Conservation (phyloP, 2,329 filamentous ascomycete genomes). For the Penicillium sp. region DNA sequence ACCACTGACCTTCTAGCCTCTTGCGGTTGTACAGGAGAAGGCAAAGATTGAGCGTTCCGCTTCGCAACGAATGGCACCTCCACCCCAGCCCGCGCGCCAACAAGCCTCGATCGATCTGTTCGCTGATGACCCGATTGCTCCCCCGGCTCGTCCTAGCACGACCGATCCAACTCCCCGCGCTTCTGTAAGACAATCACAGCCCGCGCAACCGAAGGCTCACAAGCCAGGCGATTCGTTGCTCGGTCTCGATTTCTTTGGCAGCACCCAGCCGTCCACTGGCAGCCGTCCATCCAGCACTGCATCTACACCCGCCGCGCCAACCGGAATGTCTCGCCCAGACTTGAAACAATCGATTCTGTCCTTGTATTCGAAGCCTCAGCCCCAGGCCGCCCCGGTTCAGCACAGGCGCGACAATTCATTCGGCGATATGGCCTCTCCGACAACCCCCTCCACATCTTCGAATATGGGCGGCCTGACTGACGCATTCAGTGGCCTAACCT, state of each 20-base stretch:
- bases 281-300: constrained; percentile 74
- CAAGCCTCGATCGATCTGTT: constrained; percentile 69
- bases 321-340: constrained; percentile 74
- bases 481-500: constrained; percentile 69
- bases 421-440: constrained; percentile 59
- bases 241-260: constrained; percentile 87
- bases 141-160: constrained; percentile 64
- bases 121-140: constrained; percentile 62
- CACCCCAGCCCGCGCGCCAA: constrained; percentile 43
- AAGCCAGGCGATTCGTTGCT: constrained; percentile 80
- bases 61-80: constrained; percentile 47
- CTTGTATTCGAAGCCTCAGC: constrained; percentile 80
- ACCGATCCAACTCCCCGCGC: constrained; percentile 62
- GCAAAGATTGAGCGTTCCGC: constrained; percentile 61
- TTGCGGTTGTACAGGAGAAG: constrained; percentile 64
- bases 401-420: constrained; percentile 61
- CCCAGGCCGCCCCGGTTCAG: constrained; percentile 41
- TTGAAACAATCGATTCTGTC: constrained; percentile 97
- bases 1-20: constrained; percentile 45
- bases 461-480: constrained; percentile 66
- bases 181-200: constrained; percentile 60
- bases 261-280: constrained; percentile 62
- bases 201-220: constrained; percentile 50
- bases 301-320: constrained; percentile 53
- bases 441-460: constrained; percentile 27